Percentiles rank a stretch among this genome's conserved stretches.
These are phyloP conservation scores for Solanum rostratum DNA, from an alignment of 257 asterid species.

Conservation along the genomic window DNA sequence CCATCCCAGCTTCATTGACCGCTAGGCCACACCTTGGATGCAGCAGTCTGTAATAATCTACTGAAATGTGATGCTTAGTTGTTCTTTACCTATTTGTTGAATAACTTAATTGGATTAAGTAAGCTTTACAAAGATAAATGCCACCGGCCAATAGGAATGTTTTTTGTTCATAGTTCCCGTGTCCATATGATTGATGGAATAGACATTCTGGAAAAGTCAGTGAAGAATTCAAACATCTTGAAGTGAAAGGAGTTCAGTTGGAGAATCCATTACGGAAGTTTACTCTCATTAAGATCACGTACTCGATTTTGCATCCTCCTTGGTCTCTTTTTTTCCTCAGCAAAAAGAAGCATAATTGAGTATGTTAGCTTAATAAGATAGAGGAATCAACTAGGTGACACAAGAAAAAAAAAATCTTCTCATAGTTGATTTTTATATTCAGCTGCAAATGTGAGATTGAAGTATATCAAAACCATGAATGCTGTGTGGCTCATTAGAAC, in stretches of 20 bases:
- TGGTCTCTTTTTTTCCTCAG: neutral
- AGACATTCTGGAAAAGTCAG: neutral
- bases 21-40: neutral
- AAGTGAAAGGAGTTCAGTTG: neutral
- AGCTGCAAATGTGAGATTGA: neutral
- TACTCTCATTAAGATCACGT: neutral
- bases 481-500: neutral
- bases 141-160: neutral
- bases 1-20: neutral
- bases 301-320: neutral
- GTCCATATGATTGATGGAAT: neutral
- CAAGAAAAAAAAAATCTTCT: neutral
- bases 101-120: neutral
- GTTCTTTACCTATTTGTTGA: neutral
- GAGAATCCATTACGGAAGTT: neutral
- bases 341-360: neutral
- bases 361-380: neutral
- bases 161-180: neutral
- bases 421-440: neutral
- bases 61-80: neutral
- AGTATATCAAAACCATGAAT: neutral
- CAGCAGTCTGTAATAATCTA: neutral
- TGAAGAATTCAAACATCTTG: neutral
- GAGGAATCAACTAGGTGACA: neutral
- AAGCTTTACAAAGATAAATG: neutral